Conservation (phyloP, 768 basidiomycete species). For the Chalciporus chontae region DNA sequence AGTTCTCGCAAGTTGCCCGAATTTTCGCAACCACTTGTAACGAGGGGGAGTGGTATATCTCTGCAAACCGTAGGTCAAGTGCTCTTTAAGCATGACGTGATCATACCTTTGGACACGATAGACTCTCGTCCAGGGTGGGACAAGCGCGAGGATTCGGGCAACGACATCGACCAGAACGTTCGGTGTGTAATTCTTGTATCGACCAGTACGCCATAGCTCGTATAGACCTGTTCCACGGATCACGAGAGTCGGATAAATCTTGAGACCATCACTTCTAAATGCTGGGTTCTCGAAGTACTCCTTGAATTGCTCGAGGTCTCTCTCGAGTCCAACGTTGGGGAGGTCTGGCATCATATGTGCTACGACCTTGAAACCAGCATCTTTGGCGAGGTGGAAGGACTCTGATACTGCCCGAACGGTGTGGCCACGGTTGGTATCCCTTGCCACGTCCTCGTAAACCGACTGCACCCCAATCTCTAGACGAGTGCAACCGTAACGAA, state of each 20-base stretch:
- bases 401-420: slow-evolving; percentile 97
- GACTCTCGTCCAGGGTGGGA: slow-evolving; percentile 98
- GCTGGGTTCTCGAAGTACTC: slow-evolving; percentile 99
- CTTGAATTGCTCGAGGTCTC: slow-evolving; percentile 98
- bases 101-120: slow-evolving; percentile 92
- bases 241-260: slow-evolving; percentile 97
- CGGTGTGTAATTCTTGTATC: slow-evolving; percentile 99
- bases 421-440: slow-evolving; percentile 98
- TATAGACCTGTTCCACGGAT: slow-evolving; percentile 96
- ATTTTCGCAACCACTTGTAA: slow-evolving; percentile 96
- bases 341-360: slow-evolving; percentile 99
- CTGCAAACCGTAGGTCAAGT: slow-evolving; percentile 36
- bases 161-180: slow-evolving; percentile 98
- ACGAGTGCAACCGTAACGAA: slow-evolving; percentile 97
- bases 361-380: slow-evolving; percentile 99
- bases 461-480: slow-evolving; percentile 99
- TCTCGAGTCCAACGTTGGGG: slow-evolving; percentile 95
- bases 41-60: slow-evolving; percentile 95
- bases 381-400: slow-evolving; percentile 96
- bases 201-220: slow-evolving; percentile 94
- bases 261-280: slow-evolving; percentile 94
- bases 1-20: slow-evolving; percentile 95
- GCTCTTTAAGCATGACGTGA: slow-evolving; percentile 1
- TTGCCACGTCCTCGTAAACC: slow-evolving; percentile 98
- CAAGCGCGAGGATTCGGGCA: slow-evolving; percentile 90